Evolutionary conservation across 2,329 filamentous ascomycete genomes (phyloP), one percentile per base, ranked within the genome.

Genomic region (Alternaria arbusti): DNA sequence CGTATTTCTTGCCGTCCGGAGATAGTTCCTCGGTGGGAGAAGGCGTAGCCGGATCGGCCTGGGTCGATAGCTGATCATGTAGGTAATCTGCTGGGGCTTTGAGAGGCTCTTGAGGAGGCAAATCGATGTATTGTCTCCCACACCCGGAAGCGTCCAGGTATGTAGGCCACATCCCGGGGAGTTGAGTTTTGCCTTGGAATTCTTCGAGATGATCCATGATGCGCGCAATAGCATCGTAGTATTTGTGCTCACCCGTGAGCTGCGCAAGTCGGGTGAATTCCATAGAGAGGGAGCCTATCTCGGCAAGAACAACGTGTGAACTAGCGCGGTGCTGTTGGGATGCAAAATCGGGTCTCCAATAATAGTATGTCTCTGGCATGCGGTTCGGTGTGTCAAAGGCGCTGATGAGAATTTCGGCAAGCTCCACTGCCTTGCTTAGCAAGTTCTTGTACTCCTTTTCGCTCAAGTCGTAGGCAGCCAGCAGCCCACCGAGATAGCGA

Each of bases 401-500:
- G 23, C 86, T 85, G 73, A 91, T 89, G 23, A 92, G 80, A 73
- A 91, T 79, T 61, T 90, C 86, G 20, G 86, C 89, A 11, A 91
- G 82, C 78, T 91, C 87, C 1, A 83, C 81, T 1, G 89, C 88
- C 75, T 91, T 91, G 44, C 79, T 79, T 43, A 91, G 80, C 57
- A 91, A 77, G n/a, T 82, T 81, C 25, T 75, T 74, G 63, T 84
- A 80, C 61, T 84, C 80, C 58, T 83, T 84, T 32, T 82, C 83
- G 70, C 88, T 91, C 22, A 92, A 76, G 72, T 92, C 90, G 73
- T 91, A 91, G 1, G 90, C 90, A n/a, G 87, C 86, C 59, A 92
- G 72, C 58, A 92, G 84, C 1, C 90, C 90, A 13, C 90, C 90
- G 0, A 92, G 84, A 72, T 92, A 92, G 45, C 90, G 86, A 61